Evolutionary conservation across 176 grass and related monocot species (phyloP).

Genomic region (Musa acuminata): DNA sequence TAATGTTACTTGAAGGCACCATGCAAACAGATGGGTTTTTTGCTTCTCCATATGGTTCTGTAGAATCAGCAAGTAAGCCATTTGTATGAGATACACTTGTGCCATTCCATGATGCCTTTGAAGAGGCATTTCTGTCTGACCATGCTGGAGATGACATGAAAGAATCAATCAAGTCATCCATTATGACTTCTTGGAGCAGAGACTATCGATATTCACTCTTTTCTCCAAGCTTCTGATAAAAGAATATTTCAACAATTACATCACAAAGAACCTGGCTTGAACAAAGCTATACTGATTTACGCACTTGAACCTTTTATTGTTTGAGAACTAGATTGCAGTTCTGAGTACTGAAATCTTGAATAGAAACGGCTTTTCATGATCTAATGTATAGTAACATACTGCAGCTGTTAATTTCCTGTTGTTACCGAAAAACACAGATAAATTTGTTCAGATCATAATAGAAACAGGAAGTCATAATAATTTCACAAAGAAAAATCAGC

Average conservation of each 20-base stretch:
- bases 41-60: constrained; percentile 15
- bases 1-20: neutral
- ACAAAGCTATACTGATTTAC: neutral
- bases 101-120: neutral
- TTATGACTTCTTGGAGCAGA: neutral
- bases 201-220: neutral
- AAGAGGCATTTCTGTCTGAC: constrained; percentile 6
- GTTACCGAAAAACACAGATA: too few relatives aligned
- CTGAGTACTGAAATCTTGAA: neutral
- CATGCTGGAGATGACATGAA: constrained; percentile 9
- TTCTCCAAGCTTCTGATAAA: neutral
- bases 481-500: neutral
- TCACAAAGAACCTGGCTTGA: neutral
- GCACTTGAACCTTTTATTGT: neutral
- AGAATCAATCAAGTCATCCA: constrained; percentile 20
- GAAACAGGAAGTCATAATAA: neutral
- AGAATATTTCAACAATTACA: neutral
- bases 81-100: neutral
- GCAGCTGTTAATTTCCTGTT: too few relatives aligned
- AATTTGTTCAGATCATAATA: neutral
- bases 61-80: constrained; percentile 4
- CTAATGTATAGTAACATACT: neutral
- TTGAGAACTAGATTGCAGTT: neutral
- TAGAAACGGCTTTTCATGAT: neutral
- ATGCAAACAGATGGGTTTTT: neutral